Evolutionary conservation across 2,329 filamentous ascomycete species (phyloP), one percentile per base, ranked within the genome.

Genomic region (Aureobasidium sp.): DNA sequence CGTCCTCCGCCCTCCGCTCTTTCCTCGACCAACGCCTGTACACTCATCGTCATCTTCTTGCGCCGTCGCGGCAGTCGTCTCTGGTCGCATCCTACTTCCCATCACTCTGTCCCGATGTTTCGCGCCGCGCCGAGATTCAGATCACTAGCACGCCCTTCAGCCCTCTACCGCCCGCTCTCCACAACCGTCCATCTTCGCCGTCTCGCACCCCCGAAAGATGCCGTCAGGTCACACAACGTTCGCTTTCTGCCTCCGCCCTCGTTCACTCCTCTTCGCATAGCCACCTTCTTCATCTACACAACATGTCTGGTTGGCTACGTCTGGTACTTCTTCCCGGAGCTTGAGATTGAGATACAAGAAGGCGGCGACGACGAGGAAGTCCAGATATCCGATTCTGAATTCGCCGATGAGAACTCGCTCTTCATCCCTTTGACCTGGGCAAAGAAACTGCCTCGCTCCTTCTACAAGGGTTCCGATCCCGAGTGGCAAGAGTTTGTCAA

Each of bases 401-500:
- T 66, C 60, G 69, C 68, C 25, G 70, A 69, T 48, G 73, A 75
- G 25, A 71, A 73, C 55, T 68, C 75, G 15, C 63, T 78, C 17
- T 82, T 82, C 70, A 75, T 82, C 31, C 79, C 80, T 25, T 70
- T 81, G 27, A 78, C 78, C 6, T 76, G 77, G 66, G 72, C 78
- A n/a, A 75, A 70, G 55, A 72, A 75, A 62, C 67, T 74, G 61
- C 75, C 74, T 4, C 67, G 70, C 39, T 74, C 70, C 3, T 80
- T 71, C 63, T 82, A 80, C 70, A 78, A 74, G 66, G 78, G 77
- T 27, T 77, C 75, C n/a, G 80, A 82, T 72, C 79, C 79, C 3
- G 80, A 82, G 65, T 82, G 79, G 80, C 76, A 80, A 67, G 78
- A 78, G 59, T 82, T 80, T 61, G 69, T 75, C 49, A 76, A 75